Evolutionary conservation across 169 alveolate species (phyloP), one percentile per base, ranked within the genome.

Genomic region (Cryptosporidium muris): DNA sequence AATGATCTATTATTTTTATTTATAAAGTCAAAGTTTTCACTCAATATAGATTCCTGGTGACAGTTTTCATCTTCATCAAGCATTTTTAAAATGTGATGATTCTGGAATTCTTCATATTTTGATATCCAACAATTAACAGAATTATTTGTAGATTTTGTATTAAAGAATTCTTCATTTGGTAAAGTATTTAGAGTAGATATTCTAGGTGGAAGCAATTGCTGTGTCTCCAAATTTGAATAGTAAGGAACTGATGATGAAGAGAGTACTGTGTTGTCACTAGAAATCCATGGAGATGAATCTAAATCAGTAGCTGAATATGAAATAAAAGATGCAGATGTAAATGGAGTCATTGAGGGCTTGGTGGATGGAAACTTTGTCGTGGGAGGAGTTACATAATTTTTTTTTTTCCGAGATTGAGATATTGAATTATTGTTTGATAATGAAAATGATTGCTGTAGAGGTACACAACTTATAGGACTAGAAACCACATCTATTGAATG

Each of bases 221-320:
- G 85, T 5, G n/a, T 42, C 2, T 74, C 67, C 25, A 42, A 58
- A 3, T 62, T 58, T 11, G 85, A 56, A 16, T 58, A 74, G 12
- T 58, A 45, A 12, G 54, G 12, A 49, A 0, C 54, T 60, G 65
- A 60, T 14, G 85, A 74, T 34, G 63, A 58, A 42, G 62, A 16
- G 4, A 47, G 62, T 14, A 47, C 48, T 25, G 43, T 74, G 6
- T 8, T 36, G 14, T 74, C 85, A 6, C 36, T 6, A 16, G 45
- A n/a, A 14, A 74, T 4, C 85, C 85, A 74, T 16, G 85, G 74
- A 2, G 85, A 74, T 12, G 74, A 74, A 8, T 74, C 85, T 14
- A 74, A 42, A 34, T 74, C 85, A 43, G 63, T 58, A 1, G 67
- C 16, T 14, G 80, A 64, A 64, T 12, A 51, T 51, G 56, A n/a